These are phyloP conservation scores for Diplosphaera chodatii DNA, from an alignment of 139 green algal species.

Conservation along the genomic window DNA sequence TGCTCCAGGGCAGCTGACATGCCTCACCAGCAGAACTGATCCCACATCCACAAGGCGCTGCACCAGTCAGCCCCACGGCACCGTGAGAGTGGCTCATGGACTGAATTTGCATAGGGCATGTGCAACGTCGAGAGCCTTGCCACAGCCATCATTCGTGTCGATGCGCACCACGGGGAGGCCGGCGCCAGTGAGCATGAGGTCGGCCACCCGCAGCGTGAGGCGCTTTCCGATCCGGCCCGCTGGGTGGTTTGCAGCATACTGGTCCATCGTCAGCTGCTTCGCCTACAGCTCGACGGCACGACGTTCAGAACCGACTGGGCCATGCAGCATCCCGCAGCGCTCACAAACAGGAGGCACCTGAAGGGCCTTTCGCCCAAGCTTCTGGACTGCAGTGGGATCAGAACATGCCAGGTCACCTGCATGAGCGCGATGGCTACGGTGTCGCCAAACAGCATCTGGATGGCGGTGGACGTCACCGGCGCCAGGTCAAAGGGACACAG, in stretches of 20 bases:
- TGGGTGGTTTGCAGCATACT: slow-evolving; percentile 60
- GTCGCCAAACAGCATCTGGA: slow-evolving; percentile 65
- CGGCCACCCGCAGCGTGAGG: slow-evolving; percentile 43
- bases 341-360: too few species aligned
- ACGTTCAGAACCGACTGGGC: too few species aligned
- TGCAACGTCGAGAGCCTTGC: too few species aligned
- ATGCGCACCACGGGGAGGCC: slow-evolving; percentile 22
- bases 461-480: slow-evolving; percentile 50
- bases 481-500: slow-evolving; percentile 63
- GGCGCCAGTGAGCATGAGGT: slow-evolving; percentile 36
- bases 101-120: too few species aligned
- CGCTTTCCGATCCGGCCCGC: slow-evolving; percentile 55
- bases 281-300: slow-evolving; percentile 23
- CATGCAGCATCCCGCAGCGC: too few species aligned
- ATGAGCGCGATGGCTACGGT: slow-evolving; percentile 61
- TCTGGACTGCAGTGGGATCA: too few species aligned
- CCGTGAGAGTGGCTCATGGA: too few species aligned
- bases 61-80: too few species aligned
- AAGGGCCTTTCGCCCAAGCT: too few species aligned
- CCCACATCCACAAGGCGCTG: too few species aligned
- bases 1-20: neutral
- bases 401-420: slow-evolving; percentile 18
- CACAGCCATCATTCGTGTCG: too few species aligned
- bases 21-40: too few species aligned
- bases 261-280: slow-evolving; percentile 44